Evolutionary conservation across 2,329 filamentous ascomycete genomes (phyloP), one percentile per base, ranked within the genome.

Genomic region (Aaosphaeria pasadenensis): DNA sequence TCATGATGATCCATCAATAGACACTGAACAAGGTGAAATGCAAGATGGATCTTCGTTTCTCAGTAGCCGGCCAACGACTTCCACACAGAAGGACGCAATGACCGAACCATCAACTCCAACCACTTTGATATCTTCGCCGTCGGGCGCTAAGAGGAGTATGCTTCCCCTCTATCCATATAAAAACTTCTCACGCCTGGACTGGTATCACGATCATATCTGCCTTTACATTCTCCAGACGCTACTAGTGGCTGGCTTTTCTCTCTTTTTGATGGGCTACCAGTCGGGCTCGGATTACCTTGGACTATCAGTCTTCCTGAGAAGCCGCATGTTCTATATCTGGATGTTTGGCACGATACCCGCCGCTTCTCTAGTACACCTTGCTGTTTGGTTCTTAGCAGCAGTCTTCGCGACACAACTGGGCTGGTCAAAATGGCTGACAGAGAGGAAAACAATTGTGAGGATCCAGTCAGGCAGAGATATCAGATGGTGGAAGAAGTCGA

Each of bases 241-340:
- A 13, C 46, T 55, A 44, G 40, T 57, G 6, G 49, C 47, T 2
- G 49, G 39, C 30, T 53, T 60, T 11, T 46, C 51, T 5, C 53
- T 62, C 1, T 59, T 46, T 40, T 45, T 62, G 2, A 52, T 59
- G 11, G 51, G 50, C 30, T 31, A 31, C 6, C 17, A 55, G 2
- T 42, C 43, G 6, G 17, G 17, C 17, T 42, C 43, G 6, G 54
- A 53, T 28, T 47, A 61, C 44, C 43, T 62, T 4, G 58, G 58
- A 29, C 51, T 63, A 11, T 52, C 53, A 1, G 33, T 45, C 7
- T 53, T 63, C 6, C 48, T 63, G 7, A 48, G 52, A 3, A 55
- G 46, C 33, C 47, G 52, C 5, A 24, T 63, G 7, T 62, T 62
- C 39, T 36, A 62, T 3, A 53, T 58, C 7, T 62, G 54, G 54